Evolutionary conservation across 768 basidiomycete species (phyloP).

Genomic region (Rhodotorula taiwanensis): DNA sequence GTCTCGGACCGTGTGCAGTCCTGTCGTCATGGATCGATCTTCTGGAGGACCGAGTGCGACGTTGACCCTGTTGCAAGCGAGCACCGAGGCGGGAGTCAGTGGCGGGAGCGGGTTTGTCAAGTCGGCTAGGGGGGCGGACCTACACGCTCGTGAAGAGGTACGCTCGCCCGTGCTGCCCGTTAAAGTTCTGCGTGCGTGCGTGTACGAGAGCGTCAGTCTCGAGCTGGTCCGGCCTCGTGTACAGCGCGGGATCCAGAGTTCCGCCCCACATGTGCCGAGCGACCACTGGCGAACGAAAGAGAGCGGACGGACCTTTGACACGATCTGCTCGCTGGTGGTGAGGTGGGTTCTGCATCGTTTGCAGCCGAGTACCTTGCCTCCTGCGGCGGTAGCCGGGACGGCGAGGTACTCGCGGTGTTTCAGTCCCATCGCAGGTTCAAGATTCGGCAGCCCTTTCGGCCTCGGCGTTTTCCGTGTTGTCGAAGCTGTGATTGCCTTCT

Average conservation of each 20-base stretch:
- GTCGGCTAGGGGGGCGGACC: slow-evolving; percentile 45
- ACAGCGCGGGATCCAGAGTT: no score
- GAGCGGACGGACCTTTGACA: slow-evolving; percentile 60
- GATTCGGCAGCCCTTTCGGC: no score
- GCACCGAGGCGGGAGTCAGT: neutral
- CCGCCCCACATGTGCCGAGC: no score
- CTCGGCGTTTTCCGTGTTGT: no score
- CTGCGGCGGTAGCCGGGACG: slow-evolving; percentile 53
- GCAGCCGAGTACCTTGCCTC: slow-evolving; percentile 66
- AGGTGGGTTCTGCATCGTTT: slow-evolving; percentile 79
- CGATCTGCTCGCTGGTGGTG: slow-evolving; percentile 83
- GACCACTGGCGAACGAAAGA: neutral
- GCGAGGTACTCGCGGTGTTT: slow-evolving; percentile 78
- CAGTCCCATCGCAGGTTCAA: slow-evolving; percentile 90
- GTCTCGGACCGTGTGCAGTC: slow-evolving; percentile 90
- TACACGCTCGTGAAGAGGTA: slow-evolving; percentile 92
- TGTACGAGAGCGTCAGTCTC: no score
- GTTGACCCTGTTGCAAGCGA: slow-evolving; percentile 63
- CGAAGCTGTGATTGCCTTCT: no score
- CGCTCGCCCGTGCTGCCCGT: slow-evolving; percentile 90
- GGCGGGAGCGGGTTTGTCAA: neutral
- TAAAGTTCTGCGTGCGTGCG: slow-evolving; percentile 65
- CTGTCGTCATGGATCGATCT: slow-evolving; percentile 94
- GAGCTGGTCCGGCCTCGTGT: no score
- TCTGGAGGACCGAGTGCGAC: slow-evolving; percentile 79